Percentiles rank a stretch among this genome's conserved stretches.
These are phyloP conservation scores for Stagonosporopsis tanaceti DNA, from an alignment of 2,329 filamentous ascomycete species.

Conservation along the genomic window DNA sequence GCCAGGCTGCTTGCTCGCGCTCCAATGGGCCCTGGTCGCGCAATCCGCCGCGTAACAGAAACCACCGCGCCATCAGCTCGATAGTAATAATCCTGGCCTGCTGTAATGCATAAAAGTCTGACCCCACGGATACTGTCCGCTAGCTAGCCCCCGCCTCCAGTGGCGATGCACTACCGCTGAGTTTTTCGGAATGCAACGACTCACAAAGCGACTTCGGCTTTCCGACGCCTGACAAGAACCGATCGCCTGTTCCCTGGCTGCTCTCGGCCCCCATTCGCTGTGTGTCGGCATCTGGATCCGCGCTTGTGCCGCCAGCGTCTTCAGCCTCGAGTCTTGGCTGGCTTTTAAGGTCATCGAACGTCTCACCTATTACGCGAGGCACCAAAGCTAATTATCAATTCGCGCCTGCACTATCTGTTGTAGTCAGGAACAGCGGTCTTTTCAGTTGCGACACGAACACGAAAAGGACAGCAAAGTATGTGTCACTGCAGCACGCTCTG, in stretches of 20 bases:
- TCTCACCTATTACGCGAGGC: slow-evolving; percentile 5
- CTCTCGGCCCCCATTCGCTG: slow-evolving; percentile 21
- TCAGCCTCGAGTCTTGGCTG: slow-evolving; percentile 22
- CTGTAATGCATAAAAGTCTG: slow-evolving; percentile 22
- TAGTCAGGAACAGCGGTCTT: slow-evolving; percentile 3
- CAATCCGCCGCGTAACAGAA: slow-evolving; percentile 36
- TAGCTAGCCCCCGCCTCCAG: slow-evolving; percentile 30
- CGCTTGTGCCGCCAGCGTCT: slow-evolving; percentile 7
- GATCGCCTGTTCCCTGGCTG: slow-evolving; percentile 7
- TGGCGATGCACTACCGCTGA: slow-evolving; percentile 34
- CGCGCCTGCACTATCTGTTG: slow-evolving; percentile 1
- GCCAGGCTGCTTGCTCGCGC: slow-evolving; percentile 16
- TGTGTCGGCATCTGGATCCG: slow-evolving; percentile 21
- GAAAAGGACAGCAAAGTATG: slow-evolving; percentile 3
- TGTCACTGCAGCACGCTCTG: slow-evolving; percentile 5
- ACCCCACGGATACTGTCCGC: slow-evolving; percentile 32
- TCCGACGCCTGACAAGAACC: slow-evolving; percentile 16
- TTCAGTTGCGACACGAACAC: background rate
- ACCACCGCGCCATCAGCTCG: slow-evolving; percentile 23
- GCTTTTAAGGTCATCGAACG: slow-evolving; percentile 8
- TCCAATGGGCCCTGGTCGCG: slow-evolving; percentile 23
- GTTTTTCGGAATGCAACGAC: slow-evolving; percentile 38
- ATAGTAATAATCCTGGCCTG: slow-evolving; percentile 14
- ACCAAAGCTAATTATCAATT: slow-evolving; percentile 17
- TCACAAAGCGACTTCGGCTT: slow-evolving; percentile 27